Evolutionary conservation across 2,329 filamentous ascomycete genomes (phyloP), one percentile per base, ranked within the genome.

Genomic region (Arthrobotrys sinensis): DNA sequence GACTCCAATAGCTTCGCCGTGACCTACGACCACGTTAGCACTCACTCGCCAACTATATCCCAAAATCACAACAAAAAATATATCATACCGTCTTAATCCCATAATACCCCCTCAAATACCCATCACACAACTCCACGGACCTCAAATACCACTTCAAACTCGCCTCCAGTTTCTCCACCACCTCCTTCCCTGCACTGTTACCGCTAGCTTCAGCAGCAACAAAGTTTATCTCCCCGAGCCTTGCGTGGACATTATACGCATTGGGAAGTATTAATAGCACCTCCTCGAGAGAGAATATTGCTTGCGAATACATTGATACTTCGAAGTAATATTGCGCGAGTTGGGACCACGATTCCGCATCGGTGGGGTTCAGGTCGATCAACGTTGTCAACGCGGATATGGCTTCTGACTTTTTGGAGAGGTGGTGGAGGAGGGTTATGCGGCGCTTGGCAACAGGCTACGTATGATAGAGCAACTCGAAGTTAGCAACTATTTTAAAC

Each of bases 341-440:
- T 85, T 99, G 96, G 65, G 93, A 90, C 96, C 96, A 99, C 8
- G 92, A 91, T 86, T 99, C 96, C 4, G 91, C 91, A 85, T 99
- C 96, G 1, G 93, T 97, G 1, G 96, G 94, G 67, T 91, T 92
- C 79, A 91, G 90, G 83, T 96, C 92, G 55, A 99, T 86, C 32
- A 98, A 87, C 71, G 90, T 88, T 79, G 91, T 90, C 73, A 98
- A 85, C 32, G 91, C 90, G 36, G 89, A 86, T 52, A 94, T 92
- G 0, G 96, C 93, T 80, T 97, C 93, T 0, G 88, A 82, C 0
- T 86, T 86, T 82, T 90, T 90, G 34, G 90, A 90, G 84, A 96
- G 87, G 32, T 91, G 92, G 81, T 90, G 90, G 75, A 98, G 86
- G 40, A 98, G 87, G 4, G 94, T 92, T 76, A 95, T 89, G 53